Conservation (phyloP, 352 stramenopile genomes). For the Aphanomyces euteiches region DNA sequence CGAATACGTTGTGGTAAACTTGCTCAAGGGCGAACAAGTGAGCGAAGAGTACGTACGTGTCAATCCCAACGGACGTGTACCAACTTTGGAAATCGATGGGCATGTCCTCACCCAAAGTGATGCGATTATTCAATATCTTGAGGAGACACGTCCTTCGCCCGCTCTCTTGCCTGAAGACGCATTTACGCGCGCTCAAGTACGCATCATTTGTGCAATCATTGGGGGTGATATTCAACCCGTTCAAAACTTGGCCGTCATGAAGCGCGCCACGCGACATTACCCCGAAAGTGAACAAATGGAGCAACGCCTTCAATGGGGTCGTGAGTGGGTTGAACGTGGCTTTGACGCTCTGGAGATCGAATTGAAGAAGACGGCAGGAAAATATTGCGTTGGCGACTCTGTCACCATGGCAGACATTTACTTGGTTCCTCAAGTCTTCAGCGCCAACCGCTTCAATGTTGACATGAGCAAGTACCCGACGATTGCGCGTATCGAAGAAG, state of each 20-base stretch:
- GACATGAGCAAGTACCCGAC: constrained; percentile 85
- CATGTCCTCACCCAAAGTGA: constrained; percentile 73
- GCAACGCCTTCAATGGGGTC: constrained; percentile 53
- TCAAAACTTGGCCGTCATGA: constrained; percentile 81
- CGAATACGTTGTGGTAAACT: constrained; percentile 69
- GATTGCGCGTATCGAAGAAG: constrained; percentile 73
- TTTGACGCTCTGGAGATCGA: constrained; percentile 80
- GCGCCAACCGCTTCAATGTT: constrained; percentile 84
- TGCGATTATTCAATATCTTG: constrained; percentile 93
- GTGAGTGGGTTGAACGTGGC: constrained; percentile 74
- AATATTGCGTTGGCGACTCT: constrained; percentile 69
- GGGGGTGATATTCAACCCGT: constrained; percentile 89
- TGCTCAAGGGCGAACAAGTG: constrained; percentile 62
- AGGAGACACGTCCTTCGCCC: constrained; percentile 69
- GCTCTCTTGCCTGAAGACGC: constrained; percentile 70
- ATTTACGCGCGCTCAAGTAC: constrained; percentile 63
- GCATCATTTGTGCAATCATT: constrained; percentile 87
- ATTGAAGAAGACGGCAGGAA: constrained; percentile 47
- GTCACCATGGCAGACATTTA: constrained; percentile 88
- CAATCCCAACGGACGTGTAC: constrained; percentile 74
- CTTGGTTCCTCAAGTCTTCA: constrained; percentile 91
- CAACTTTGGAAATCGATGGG: constrained; percentile 76
- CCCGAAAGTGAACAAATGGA: constrained; percentile 49
- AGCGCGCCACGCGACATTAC: constrained; percentile 40
- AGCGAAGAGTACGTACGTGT: constrained; percentile 50